Conservation (phyloP, 1,284 basidiomycete genomes). For the Anthracocystis walkeri region DNA sequence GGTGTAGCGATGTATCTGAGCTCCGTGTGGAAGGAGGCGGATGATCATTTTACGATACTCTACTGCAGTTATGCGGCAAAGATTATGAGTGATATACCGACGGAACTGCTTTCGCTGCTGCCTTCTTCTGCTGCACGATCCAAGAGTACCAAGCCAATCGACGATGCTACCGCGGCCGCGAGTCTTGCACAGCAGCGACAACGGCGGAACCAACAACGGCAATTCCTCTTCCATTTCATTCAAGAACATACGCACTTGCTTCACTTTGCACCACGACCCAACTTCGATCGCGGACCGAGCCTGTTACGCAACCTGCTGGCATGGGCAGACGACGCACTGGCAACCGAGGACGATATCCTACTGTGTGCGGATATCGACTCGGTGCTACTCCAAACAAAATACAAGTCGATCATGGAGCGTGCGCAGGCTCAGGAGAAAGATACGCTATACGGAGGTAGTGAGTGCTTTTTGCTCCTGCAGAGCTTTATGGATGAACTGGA, state of each 20-base stretch:
- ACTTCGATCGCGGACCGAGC: constrained; percentile 45
- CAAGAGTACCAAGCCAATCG: constrained; percentile 11
- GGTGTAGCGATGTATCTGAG: constrained; percentile 49
- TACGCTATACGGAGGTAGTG: constrained; percentile 37
- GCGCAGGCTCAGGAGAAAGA: constrained; percentile 49
- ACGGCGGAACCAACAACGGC: constrained; percentile 37
- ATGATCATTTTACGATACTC: constrained; percentile 49
- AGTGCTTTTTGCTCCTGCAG: constrained; percentile 46
- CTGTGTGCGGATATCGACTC: constrained; percentile 51
- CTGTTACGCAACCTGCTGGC: constrained; percentile 42
- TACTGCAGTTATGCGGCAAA: constrained; percentile 55
- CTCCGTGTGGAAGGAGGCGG: constrained; percentile 53
- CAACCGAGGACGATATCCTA: constrained; percentile 41
- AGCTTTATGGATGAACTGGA: constrained; percentile 51
- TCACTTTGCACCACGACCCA: constrained; percentile 51
- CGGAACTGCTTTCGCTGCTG: constrained; percentile 40
- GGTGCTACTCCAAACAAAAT: constrained; percentile 51
- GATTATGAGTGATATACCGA: constrained; percentile 52
- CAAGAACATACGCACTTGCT: constrained; percentile 51
- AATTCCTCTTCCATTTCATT: constrained; percentile 53
- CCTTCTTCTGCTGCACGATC: constrained; percentile 17
- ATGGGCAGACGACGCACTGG: constrained; percentile 39
- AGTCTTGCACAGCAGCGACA: constrained; percentile 18
- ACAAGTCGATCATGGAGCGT: constrained; percentile 53
- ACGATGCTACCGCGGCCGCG: constrained; percentile 7